Base-by-base conservation (phyloP, 768 basidiomycete species). In the Termitomyces bulborhizus region DNA sequence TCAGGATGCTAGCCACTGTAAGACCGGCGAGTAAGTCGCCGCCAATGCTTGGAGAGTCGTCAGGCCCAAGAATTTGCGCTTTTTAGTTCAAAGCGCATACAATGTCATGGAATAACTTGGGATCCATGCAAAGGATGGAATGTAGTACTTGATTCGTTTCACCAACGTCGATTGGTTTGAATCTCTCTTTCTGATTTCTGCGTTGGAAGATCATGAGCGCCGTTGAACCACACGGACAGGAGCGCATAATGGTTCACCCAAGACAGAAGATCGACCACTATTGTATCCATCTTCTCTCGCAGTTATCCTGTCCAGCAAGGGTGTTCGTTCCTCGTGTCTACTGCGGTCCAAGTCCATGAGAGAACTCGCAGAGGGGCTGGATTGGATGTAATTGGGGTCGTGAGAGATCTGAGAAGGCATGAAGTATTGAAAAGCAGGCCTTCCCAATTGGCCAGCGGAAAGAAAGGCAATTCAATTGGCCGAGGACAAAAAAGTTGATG, bases 1-100 rank as follows among this genome's bases (percentile, higher is more conserved):
- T 88, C 43, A 91, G 76, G 79, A 91, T 88, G 49, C 83, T 85
- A 18, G 89, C 88, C 8, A 97, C 84, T 0, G 93, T 93, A 29
- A 93, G 64, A 16, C 94, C 95, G 27, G 90, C 91, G 0, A 93
- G 74, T n/a, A 91, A 62, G 68, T 95, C 92, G 27, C 70, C 77
- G 37, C 69, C 69, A 39, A 76, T 65, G 42, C 75, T 75, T 56
- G 18, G 12, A 40, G 24, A 27, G 47, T 43, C 15, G 43, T 54
- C 29, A 57, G 55, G 29, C 40, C 4, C 4, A 31, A 9, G 15
- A 31, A 34, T 37, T 18, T 8, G 36, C 3, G 31, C 6, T 11
- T 15, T 34, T 40, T 31, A 8, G 9, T 21, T 16, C 31, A 32
- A 4, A 4, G 39, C 47, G 53, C 88, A 58, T 64, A 89, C 87